Conservation (phyloP, 2,329 filamentous ascomycete genomes). For the Colletotrichum sp. region DNA sequence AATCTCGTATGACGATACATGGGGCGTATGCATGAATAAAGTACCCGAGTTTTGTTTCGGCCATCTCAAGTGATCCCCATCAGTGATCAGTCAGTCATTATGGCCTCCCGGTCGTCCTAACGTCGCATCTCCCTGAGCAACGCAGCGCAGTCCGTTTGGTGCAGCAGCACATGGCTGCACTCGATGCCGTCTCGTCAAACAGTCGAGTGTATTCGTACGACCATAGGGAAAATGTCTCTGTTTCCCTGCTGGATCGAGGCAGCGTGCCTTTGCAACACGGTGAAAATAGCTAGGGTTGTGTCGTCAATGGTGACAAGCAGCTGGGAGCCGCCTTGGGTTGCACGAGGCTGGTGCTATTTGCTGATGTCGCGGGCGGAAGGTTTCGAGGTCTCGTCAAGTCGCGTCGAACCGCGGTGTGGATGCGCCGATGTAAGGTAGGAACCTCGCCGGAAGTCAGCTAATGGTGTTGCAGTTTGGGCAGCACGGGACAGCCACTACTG, state of each 20-base stretch:
- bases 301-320: neutral
- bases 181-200: neutral
- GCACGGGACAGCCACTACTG: constrained; percentile 2
- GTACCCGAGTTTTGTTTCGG: constrained; percentile 26
- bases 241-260: neutral
- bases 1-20: constrained; percentile 31
- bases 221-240: neutral
- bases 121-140: constrained; percentile 11
- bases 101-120: constrained; percentile 13
- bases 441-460: neutral
- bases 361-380: neutral
- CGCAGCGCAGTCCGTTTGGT: neutral
- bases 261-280: neutral
- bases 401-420: neutral
- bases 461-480: constrained; percentile 7
- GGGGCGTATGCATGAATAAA: constrained; percentile 29
- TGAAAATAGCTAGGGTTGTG: neutral
- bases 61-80: constrained; percentile 2
- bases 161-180: neutral
- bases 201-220: neutral
- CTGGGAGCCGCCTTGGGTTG: neutral
- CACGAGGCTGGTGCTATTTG: neutral
- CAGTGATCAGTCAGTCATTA: neutral
- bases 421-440: neutral
- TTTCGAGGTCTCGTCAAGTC: neutral